These are phyloP conservation scores for Hypoxylon sp. DNA, from an alignment of 2,329 filamentous ascomycete genomes.

Conservation along the genomic window DNA sequence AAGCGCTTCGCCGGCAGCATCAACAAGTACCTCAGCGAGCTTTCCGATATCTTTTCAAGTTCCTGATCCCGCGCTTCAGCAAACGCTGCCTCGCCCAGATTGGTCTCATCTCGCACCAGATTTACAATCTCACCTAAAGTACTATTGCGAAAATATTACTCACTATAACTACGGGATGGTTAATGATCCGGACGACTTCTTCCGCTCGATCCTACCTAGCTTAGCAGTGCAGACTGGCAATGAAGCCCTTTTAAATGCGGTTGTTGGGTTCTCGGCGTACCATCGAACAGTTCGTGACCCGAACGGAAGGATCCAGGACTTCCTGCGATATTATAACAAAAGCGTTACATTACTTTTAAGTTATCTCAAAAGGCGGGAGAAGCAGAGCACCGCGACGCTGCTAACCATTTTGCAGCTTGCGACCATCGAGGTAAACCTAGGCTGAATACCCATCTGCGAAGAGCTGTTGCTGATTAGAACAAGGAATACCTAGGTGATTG, in stretches of 20 bases:
- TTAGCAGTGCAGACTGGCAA: constrained; percentile 76
- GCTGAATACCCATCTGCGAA: constrained; percentile 31
- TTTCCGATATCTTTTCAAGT: constrained; percentile 54
- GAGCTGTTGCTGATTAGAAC: constrained; percentile 35
- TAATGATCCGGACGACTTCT: constrained; percentile 78
- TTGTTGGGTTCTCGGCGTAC: constrained; percentile 91
- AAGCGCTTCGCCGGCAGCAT: constrained; percentile 67
- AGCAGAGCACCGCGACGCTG: constrained; percentile 80
- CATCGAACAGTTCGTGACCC: constrained; percentile 81
- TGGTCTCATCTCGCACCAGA: constrained; percentile 76
- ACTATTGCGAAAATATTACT: constrained; percentile 82
- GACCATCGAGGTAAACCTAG: constrained; percentile 83
- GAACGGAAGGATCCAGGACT: constrained; percentile 81
- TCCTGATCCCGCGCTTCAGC: constrained; percentile 52
- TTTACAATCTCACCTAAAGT: constrained; percentile 82
- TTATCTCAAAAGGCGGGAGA: constrained; percentile 78
- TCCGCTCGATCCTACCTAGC: constrained; percentile 78
- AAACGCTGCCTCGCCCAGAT: constrained; percentile 57
- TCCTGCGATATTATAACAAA: constrained; percentile 90
- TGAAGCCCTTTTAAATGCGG: constrained; percentile 86
- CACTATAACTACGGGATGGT: constrained; percentile 87
- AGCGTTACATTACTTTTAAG: constrained; percentile 83
- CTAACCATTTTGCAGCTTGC: constrained; percentile 92
- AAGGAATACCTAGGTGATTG: constrained; percentile 96
- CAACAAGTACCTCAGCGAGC: constrained; percentile 60